Evolutionary conservation across 2,329 filamentous ascomycete species (phyloP), one percentile per base, ranked within the genome.

Genomic region (Westerdykella sp.): DNA sequence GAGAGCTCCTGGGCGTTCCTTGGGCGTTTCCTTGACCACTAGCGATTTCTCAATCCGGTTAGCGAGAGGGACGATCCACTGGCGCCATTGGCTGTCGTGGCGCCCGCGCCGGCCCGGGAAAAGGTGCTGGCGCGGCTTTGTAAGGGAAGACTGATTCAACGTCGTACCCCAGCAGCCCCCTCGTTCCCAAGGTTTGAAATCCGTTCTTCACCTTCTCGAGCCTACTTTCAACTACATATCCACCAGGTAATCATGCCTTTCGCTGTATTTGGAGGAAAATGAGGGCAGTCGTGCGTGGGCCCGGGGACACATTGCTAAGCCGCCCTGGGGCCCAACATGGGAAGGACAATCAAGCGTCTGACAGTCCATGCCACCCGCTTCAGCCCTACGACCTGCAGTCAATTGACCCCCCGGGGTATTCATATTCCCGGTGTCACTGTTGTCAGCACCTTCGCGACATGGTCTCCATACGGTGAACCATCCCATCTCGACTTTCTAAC

Each of bases 341-440:
- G n/a, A n/a, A n/a, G n/a, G n/a, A n/a, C 15, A 48, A 45, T 44
- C 52, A 60, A 60, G 57, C 57, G 47, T 59, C 56, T 60, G 53
- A 59, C 54, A 35, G n/a, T 31, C 36, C 35, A 46, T 37, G 44
- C 45, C 40, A 40, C 36, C 44, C 46, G 46, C 45, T 41, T 48
- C 55, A 58, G 56, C 56, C 56, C 55, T 60, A 59, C 50, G 55
- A 53, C 56, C 48, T 35, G 44, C 44, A 46, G 46, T 30, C 34
- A 35, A 43, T 43, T 51, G 46, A 48, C 48, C 37, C 41, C 47
- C 51, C 48, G 48, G 48, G 7, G 25, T 12, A 28, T 28, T 12
- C 7, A 28, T 28, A 28, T 12, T 12, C 25, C 25, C 25, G 25
- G 9, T 12, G 25, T 45, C 46, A 54, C 25, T 7, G 25, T 2